Base-by-base conservation (phyloP, 768 basidiomycete genomes). In the Kwoniella sp. region DNA sequence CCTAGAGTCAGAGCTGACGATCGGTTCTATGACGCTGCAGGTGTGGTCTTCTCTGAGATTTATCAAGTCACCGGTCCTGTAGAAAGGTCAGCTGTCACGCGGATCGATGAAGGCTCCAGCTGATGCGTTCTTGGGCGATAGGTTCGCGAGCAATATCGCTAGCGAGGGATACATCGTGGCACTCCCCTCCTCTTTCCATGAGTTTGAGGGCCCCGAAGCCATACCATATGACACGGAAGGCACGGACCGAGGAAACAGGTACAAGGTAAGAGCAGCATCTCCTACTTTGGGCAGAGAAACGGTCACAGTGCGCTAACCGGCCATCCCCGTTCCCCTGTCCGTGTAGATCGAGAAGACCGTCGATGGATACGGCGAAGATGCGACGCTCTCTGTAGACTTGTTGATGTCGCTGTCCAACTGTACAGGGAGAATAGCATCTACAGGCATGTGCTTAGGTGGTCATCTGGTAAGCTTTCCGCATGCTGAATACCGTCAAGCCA, bases 41-140 rank as follows among this genome's bases (percentile, higher is more conserved):
- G 90, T 44, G 77, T 79, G 29, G 75, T 79, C 22, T 80, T 78
- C 73, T 92, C 91, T 72, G 93, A 95, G 82, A 97, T 97, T 58
- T 97, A 96, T 53, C 80, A 81, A 65, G 92, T 94, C 1, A 94
- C 91, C n/a, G 92, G 92, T 0, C 93, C 93, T 36, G 93, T 95
- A n/a, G 92, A 94, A 77, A 86, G 93, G 54, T 92, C 90, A 59
- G 69, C 65, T 49, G n/a, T n/a, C n/a, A n/a, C 17, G 7, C 3
- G 1, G 37, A 19, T 12, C 13, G 26, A 54, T 13, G 30, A 48
- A 13, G 29, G 9, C 88, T 65, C 88, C 91, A 29, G 91, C 91
- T 67, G 91, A 85, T n/a, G n/a, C 68, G 90, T 5, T 51, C 64
- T 19, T 65, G n/a, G n/a, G n/a, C 2, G 55, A 58, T 47, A 72